Evolutionary conservation across 1,139 yeast genomes (phyloP).

Genomic region (Geotrichum bryndzae): DNA sequence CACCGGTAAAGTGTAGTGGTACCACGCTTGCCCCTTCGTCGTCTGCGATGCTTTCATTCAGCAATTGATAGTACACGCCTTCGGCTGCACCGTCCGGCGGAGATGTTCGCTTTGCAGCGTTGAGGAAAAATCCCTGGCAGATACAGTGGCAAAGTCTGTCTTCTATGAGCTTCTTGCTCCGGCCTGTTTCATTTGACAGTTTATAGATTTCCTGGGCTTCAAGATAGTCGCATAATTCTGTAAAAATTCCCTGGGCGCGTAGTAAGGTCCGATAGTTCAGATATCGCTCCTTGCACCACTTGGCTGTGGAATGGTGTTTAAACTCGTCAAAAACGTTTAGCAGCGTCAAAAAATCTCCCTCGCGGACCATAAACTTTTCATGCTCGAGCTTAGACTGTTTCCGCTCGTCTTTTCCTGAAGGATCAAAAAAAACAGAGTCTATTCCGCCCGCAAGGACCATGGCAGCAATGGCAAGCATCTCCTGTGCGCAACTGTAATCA

Average conservation of each 20-base stretch:
- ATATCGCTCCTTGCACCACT: constrained; percentile 79
- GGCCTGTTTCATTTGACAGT: background rate
- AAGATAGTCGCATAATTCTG: constrained; percentile 15
- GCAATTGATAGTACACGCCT: constrained; percentile 8
- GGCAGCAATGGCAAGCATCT: constrained; percentile 72
- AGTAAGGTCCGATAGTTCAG: constrained; percentile 65
- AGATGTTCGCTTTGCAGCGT: constrained; percentile 19
- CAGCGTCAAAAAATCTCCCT: constrained; percentile 82
- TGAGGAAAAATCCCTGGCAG: constrained; percentile 20
- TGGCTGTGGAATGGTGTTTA: constrained; percentile 36
- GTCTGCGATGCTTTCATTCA: constrained; percentile 2
- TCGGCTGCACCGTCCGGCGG: constrained; percentile 1
- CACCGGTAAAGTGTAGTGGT: constrained; percentile 3
- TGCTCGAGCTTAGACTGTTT: constrained; percentile 49
- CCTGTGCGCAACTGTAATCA: constrained; percentile 55
- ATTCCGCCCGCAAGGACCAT: constrained; percentile 66
- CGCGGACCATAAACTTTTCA: constrained; percentile 69
- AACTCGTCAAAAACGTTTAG: constrained; percentile 75
- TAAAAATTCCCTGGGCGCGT: constrained; percentile 41
- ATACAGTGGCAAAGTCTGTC: constrained; percentile 18
- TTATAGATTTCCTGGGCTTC: constrained; percentile 7
- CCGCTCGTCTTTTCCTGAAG: constrained; percentile 62
- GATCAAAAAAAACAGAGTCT: constrained; percentile 73
- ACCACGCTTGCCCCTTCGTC: constrained; percentile 1
- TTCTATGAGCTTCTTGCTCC: constrained; percentile 4